These are phyloP conservation scores for Leucocoprinus leucothites DNA, from an alignment of 768 basidiomycete species.

Conservation along the genomic window DNA sequence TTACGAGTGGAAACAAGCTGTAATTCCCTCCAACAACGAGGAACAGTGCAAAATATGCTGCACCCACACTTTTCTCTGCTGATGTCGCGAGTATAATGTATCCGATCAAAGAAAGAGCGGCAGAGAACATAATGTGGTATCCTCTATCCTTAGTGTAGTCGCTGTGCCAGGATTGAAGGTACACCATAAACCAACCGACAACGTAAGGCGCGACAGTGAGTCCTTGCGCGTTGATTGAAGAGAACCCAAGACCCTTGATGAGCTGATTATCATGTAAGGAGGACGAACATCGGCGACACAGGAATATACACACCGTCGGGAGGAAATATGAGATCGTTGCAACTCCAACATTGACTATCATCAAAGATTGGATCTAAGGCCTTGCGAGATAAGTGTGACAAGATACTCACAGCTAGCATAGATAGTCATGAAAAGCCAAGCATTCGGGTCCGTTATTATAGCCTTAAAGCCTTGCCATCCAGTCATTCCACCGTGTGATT, in stretches of 20 bases:
- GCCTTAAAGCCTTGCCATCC: conserved; percentile 56
- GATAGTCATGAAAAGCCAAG: conserved; percentile 50
- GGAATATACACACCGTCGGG: conserved; percentile 37
- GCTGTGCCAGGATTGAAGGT: conserved; percentile 53
- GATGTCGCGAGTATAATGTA: conserved; percentile 53
- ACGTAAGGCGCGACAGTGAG: conserved; percentile 56
- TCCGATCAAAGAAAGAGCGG: conserved; percentile 41
- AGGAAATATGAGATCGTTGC: conserved; percentile 58
- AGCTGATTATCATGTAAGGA: conserved; percentile 27
- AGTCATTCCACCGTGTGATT: conserved; percentile 55
- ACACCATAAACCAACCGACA: conserved; percentile 53
- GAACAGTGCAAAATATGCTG: conserved; percentile 56
- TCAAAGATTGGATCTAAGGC: neutral
- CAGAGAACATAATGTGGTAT: conserved; percentile 52
- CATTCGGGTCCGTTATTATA: conserved; percentile 43
- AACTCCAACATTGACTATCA: conserved; percentile 52
- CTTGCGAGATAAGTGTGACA: neutral
- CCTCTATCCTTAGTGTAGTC: conserved; percentile 53
- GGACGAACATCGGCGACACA: neutral
- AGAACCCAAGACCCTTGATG: conserved; percentile 54
- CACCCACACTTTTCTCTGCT: conserved; percentile 48
- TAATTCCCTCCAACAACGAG: conserved; percentile 53
- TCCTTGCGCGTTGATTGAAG: conserved; percentile 54
- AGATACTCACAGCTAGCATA: conserved; percentile 47
- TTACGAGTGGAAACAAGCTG: conserved; percentile 55